Conservation (phyloP, 768 basidiomycete genomes). For the Agrocybe praecox region DNA sequence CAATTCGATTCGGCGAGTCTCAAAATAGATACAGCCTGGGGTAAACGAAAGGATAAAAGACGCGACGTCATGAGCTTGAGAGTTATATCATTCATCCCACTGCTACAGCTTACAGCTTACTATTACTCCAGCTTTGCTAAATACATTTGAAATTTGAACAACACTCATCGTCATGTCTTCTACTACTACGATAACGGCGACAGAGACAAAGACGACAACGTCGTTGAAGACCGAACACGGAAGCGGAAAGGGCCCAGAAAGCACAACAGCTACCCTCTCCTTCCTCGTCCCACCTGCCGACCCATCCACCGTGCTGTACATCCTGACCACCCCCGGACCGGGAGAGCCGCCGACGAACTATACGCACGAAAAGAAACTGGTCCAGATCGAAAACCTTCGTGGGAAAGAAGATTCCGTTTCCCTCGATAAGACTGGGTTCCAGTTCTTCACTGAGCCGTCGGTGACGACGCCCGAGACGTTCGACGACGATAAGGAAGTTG, state of each 20-base stretch:
- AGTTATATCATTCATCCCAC: no score
- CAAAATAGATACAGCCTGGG: no score
- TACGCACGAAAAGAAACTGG: constrained; percentile 22
- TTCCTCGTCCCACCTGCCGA: background rate
- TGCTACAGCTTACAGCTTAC: no score
- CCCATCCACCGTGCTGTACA: background rate
- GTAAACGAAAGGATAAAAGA: no score
- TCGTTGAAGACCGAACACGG: no score
- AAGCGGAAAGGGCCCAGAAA: background rate
- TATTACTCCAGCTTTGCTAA: no score
- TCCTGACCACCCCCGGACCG: background rate
- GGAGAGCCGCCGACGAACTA: background rate
- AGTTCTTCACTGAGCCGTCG: constrained; percentile 35
- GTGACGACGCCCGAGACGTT: constrained; percentile 48
- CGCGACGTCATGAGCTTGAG: no score
- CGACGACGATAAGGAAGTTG: constrained; percentile 51
- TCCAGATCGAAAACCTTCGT: constrained; percentile 54
- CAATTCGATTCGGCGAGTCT: no score
- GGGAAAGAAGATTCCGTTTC: constrained; percentile 46
- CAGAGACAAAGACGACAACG: no score
- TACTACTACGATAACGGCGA: no score
- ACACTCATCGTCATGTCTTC: no score
- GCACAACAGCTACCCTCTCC: background rate
- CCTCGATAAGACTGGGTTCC: constrained; percentile 57
- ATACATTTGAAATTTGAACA: no score